Evolutionary conservation across 768 basidiomycete species (phyloP), one percentile per base, ranked within the genome.

Genomic region (Serendipita sp.): DNA sequence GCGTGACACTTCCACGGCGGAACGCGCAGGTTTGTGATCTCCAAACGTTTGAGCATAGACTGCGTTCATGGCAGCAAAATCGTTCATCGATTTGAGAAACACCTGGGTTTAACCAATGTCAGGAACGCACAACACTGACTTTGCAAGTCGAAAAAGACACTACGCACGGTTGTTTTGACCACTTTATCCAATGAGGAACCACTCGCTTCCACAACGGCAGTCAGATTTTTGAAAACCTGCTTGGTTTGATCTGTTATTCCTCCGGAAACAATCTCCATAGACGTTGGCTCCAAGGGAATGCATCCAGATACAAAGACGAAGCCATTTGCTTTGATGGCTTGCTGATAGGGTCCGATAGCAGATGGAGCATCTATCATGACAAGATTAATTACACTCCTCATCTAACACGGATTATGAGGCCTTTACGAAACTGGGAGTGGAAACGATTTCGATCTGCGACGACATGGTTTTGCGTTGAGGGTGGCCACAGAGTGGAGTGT

Each of bases 71-170:
- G 79, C 75, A 2, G 70, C 82, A 70, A 98, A 98, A 72, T 99
- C 89, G 67, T 89, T 77, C 90, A 98, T 94, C 65, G 81, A 76
- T 73, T 95, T 91, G 71, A 98, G 74, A 76, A 96, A 98, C 26
- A 94, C 86, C 91, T 93, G 64, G 2, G n/a, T n/a, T n/a, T n/a
- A n/a, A n/a, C n/a, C n/a, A n/a, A n/a, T n/a, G n/a, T n/a, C n/a
- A 61, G 30, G 34, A 9, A 51, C 28, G 26, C 28, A 3, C 41
- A 38, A 41, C 50, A 34, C 53, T 26, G 17, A 13, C 28, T 42
- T 28, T 61, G 14, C 28, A 38, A 1, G 30, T n/a, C 34, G 16
- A 17, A 45, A n/a, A 17, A 34, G 34, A 42, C 33, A 24, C 43
- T 26, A 20, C 86, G 63, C 67, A 91, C 94, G 42, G 91, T 95